Evolutionary conservation across 192 early-diverging fungal genomes (phyloP).

Genomic region (Endogone sp.): DNA sequence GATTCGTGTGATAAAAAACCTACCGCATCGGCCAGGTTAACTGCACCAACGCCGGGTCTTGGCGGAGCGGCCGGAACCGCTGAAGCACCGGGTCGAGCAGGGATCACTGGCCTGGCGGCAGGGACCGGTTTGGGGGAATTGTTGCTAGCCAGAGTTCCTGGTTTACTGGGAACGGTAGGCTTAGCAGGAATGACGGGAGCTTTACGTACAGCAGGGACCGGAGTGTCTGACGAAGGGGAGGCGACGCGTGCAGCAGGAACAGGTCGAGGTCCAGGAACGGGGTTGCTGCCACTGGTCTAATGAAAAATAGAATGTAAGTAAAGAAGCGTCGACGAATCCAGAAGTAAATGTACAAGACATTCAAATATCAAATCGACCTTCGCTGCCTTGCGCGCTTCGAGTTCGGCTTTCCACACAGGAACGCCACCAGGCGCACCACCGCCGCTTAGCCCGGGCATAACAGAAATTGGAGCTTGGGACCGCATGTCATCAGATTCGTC

Average conservation of each 20-base stretch:
- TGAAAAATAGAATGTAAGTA: background rate
- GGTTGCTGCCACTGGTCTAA: background rate
- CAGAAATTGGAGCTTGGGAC: conserved; percentile 8
- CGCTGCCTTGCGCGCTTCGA: conserved; percentile 53
- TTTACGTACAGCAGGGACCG: conserved; percentile 22
- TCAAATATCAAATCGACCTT: conserved; percentile 11
- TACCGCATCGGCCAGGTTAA: conserved; percentile 38
- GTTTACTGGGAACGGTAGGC: conserved; percentile 14
- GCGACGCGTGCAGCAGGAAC: conserved; percentile 4
- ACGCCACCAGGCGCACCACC: conserved; percentile 32
- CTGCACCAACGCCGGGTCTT: conserved; percentile 22
- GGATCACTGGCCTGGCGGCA: conserved; percentile 33
- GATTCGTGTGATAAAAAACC: conserved; percentile 16
- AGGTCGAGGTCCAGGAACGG: background rate
- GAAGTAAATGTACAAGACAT: background rate
- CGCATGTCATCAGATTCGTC: background rate
- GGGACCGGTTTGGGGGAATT: too few species aligned
- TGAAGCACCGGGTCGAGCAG: conserved; percentile 25
- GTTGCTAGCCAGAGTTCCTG: conserved; percentile 1
- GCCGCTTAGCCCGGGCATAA: conserved; percentile 15
- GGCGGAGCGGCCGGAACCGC: conserved; percentile 26
- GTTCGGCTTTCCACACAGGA: conserved; percentile 50
- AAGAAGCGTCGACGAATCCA: background rate
- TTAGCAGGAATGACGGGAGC: conserved; percentile 31
- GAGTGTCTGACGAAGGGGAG: conserved; percentile 1